A percentile compares a stretch with the other conserved stretches of the same genome.
phyloP scores from a whole-genome alignment of 805 yeast species.

The Zygoascus ofunaensis region DNA sequence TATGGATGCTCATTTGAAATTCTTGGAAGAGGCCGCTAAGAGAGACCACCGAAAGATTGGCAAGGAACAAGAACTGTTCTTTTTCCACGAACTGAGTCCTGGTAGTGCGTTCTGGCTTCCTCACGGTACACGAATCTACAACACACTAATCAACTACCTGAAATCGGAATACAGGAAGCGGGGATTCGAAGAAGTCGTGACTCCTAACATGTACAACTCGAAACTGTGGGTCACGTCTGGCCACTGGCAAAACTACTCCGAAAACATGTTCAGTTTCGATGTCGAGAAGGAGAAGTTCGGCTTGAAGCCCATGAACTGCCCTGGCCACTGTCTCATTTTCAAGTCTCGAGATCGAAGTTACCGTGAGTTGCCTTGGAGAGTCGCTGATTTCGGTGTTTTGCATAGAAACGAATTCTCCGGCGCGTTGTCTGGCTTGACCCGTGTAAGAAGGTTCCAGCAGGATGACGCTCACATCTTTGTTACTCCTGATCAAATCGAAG shows the following conservation, averaged over 20 bases:
- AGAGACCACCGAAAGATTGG: constrained; percentile 94
- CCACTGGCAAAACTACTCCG: constrained; percentile 97
- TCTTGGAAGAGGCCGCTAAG: constrained; percentile 89
- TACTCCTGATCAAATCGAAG: constrained; percentile 45
- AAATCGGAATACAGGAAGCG: constrained; percentile 81
- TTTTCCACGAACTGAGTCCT: constrained; percentile 94
- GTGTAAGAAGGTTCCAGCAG: constrained; percentile 98
- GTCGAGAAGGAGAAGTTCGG: constrained; percentile 95
- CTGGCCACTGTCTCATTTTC: constrained; percentile 92
- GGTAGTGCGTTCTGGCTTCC: constrained; percentile 99
- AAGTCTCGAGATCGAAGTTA: constrained; percentile 89
- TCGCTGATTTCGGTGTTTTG: constrained; percentile 94
- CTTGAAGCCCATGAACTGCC: constrained; percentile 94
- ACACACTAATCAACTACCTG: constrained; percentile 69
- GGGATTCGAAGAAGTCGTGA: constrained; percentile 96
- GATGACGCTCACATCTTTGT: constrained; percentile 99
- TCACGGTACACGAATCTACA: constrained; percentile 96
- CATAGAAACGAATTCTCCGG: constrained; percentile 97
- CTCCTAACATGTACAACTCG: constrained; percentile 97
- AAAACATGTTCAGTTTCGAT: constrained; percentile 93
- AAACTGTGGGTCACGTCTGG: constrained; percentile 98
- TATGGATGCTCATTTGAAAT: constrained; percentile 90
- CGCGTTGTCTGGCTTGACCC: constrained; percentile 87
- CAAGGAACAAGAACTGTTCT: constrained; percentile 89
- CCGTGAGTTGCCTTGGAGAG: constrained; percentile 97